Evolutionary conservation across 192 early-diverging fungal species (phyloP).

Genomic region (Chytriomyces hyalinus): DNA sequence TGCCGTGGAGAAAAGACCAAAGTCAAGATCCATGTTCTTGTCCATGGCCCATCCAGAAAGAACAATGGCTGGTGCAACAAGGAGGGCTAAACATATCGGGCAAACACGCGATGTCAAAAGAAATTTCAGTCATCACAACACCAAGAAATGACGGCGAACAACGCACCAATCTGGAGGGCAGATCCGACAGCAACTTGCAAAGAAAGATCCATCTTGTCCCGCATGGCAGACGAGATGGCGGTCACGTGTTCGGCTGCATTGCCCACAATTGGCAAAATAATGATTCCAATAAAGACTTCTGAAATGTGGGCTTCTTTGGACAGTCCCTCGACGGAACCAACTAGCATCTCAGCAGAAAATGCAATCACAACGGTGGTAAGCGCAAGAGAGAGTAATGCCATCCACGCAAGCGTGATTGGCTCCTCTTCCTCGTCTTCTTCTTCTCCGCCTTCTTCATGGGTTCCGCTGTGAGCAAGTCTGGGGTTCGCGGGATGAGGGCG

Average conservation of each 20-base stretch:
- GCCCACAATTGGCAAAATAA: conserved; percentile 89
- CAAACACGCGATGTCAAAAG: not conserved
- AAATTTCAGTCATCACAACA: conserved; percentile 43
- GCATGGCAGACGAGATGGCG: conserved; percentile 77
- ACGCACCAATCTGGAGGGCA: conserved; percentile 86
- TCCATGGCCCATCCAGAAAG: conserved; percentile 86
- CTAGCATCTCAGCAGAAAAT: conserved; percentile 84
- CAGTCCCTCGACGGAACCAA: conserved; percentile 80
- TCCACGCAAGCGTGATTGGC: conserved; percentile 62
- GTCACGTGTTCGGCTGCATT: conserved; percentile 91
- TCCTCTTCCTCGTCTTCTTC: conserved; percentile 67
- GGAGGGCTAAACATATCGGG: conserved; percentile 19
- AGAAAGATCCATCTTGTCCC: conserved; percentile 92
- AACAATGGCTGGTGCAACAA: conserved; percentile 57
- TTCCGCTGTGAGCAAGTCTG: conserved; percentile 15
- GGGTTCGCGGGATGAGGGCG: not conserved
- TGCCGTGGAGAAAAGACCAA: conserved; percentile 80
- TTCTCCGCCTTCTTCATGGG: conserved; percentile 34
- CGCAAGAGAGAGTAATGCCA: conserved; percentile 67
- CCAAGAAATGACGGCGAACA: conserved; percentile 56
- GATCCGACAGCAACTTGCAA: conserved; percentile 88
- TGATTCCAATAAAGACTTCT: conserved; percentile 88
- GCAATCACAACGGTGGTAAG: conserved; percentile 73
- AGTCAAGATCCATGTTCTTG: conserved; percentile 81
- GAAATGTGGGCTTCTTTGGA: conserved; percentile 71